Percentiles rank a stretch among this genome's conserved stretches.
phyloP scores from a whole-genome alignment of 2,329 filamentous ascomycete species.

The Cryphonectria nitschkei region DNA sequence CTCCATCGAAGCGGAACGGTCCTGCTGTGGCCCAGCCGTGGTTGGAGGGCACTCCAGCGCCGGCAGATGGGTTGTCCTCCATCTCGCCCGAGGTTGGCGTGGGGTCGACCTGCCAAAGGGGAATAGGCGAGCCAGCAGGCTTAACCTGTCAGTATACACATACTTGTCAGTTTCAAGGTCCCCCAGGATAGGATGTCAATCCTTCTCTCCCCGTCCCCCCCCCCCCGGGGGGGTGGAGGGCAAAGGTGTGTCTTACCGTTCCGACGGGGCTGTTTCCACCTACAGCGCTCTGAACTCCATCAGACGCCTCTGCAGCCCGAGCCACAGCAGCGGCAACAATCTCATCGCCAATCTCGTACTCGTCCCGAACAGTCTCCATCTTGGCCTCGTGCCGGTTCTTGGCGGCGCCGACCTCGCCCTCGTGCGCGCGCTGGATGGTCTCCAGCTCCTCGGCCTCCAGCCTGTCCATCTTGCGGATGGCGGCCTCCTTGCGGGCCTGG shows the following conservation, averaged over 20 bases:
- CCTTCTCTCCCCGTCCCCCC: too few species aligned
- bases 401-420: background rate
- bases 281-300: background rate
- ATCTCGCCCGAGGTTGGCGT: background rate
- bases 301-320: background rate
- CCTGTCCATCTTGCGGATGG: background rate
- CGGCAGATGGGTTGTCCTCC: background rate
- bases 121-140: background rate
- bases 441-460: background rate
- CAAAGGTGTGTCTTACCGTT: too few species aligned
- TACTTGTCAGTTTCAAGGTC: background rate
- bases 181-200: too few species aligned
- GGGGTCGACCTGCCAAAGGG: background rate
- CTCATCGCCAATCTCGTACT: background rate
- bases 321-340: background rate
- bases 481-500: background rate
- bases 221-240: too few species aligned
- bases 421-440: background rate
- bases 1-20: background rate
- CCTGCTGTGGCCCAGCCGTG: too few species aligned
- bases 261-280: too few species aligned
- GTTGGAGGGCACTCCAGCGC: too few species aligned
- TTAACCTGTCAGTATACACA: background rate
- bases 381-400: background rate
- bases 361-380: background rate